These are phyloP conservation scores for Citrus glauca DNA, from an alignment of 345 rosid genomes.

Conservation along the genomic window DNA sequence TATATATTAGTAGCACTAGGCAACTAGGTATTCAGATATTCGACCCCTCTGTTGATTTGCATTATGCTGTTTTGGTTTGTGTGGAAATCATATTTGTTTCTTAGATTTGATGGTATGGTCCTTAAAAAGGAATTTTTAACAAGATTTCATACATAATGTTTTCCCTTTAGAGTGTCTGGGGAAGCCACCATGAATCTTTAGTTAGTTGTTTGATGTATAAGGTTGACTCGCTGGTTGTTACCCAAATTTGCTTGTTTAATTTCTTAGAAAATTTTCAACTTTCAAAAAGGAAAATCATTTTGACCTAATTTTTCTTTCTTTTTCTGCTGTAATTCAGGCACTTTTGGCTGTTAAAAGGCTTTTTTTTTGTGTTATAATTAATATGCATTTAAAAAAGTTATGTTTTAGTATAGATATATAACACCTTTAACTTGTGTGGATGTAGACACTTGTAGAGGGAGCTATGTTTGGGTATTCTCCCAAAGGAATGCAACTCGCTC, in stretches of 20 bases:
- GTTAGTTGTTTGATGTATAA: not conserved
- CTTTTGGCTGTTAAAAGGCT: not conserved
- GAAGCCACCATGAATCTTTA: not conserved
- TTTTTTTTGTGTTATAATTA: not conserved
- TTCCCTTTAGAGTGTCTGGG: not conserved
- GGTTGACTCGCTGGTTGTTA: not conserved
- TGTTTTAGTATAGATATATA: not conserved
- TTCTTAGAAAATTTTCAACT: not conserved
- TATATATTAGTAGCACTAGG: not conserved
- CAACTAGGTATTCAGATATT: not conserved
- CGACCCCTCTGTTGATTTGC: not conserved
- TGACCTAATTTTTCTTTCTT: not conserved
- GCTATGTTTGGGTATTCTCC: constrained; percentile 84
- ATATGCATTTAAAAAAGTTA: not conserved
- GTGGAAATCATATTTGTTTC: not conserved
- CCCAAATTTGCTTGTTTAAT: not conserved
- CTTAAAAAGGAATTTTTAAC: not conserved
- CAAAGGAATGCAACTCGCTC: constrained; percentile 89
- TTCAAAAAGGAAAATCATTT: not conserved
- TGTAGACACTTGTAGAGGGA: constrained; percentile 78
- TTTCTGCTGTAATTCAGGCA: not conserved
- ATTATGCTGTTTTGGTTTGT: not conserved
- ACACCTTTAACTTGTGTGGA: constrained; percentile 15
- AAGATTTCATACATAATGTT: not conserved
- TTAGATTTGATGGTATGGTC: not conserved